Base-by-base conservation (phyloP, 306 rosid species). In the Begonia loranthoides region DNA sequence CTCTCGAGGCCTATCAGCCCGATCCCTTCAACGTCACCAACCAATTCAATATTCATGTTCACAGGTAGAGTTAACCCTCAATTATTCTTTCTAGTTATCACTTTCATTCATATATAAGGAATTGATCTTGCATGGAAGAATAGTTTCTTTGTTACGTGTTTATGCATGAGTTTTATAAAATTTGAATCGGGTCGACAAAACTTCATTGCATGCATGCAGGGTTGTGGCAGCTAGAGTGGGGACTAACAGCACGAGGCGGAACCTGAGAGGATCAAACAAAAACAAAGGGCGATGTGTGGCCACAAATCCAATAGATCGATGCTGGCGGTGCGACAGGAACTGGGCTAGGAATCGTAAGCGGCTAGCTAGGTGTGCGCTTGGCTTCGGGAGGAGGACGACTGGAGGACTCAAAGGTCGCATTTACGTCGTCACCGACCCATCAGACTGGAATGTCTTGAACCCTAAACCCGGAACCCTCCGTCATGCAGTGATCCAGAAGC, bases 231-330 rank as follows among this genome's bases (percentile, higher is more conserved):
- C 36, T 28, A 28, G 36, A 9, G 63, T 61, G 41, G 63, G 50
- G 15, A 4, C 19, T 17, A 78, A 75, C 60, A 38, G 11, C 63
- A 82, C 76, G 4, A 72, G 94, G 63, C 82, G 97, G 63, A 52
- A 33, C 17, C 66, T 90, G 3, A 9, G 8, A 9, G 36, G 36
- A 28, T 28, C 36, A 7, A 28, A 28, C 36, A 48, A 19, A 58
- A 51, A 54, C 62, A 10, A 0, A 0, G 81, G 69, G 1, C 61
- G 54, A 2, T 90, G 97, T 70, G 0, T 1, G 45, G 83, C 97
- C 7, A 69, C 76, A 3, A 90, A 90, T 61, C 97, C 97, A 1
- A 90, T 90, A 4, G 97, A 90, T 50, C 64, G 83, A 47, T 90
- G 97, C 69, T 90, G 97, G 97, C 55, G 95, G 50, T 90, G 95